These are phyloP conservation scores for Butyriboletus appendiculatus DNA, from an alignment of 1,284 basidiomycete genomes.

Conservation along the genomic window DNA sequence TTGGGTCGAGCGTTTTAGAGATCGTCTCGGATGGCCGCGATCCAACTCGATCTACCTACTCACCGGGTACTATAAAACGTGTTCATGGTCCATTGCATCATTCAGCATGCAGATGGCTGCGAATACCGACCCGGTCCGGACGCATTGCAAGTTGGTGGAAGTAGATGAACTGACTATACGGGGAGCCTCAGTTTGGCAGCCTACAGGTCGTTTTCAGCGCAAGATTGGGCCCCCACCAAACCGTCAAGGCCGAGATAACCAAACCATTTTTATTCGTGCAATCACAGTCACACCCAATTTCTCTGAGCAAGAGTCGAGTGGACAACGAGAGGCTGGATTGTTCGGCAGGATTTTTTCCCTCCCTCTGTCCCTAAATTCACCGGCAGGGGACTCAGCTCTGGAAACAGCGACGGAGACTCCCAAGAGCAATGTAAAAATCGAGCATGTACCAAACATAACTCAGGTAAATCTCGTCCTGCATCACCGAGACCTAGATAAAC, in stretches of 20 bases:
- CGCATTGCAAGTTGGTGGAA: neutral
- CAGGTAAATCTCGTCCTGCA: neutral
- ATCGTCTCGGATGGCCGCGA: neutral
- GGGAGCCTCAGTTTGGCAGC: neutral
- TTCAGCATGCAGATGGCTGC: neutral
- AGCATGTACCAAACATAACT: neutral
- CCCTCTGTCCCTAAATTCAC: neutral
- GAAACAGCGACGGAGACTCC: neutral
- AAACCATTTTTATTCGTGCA: neutral
- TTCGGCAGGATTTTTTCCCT: neutral
- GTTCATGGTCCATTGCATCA: neutral
- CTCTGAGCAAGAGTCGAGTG: neutral
- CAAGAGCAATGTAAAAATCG: neutral
- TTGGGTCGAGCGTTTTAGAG: no score
- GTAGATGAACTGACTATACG: neutral
- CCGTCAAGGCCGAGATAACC: neutral
- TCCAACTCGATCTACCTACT: conserved; percentile 1
- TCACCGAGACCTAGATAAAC: neutral
- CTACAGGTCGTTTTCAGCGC: neutral
- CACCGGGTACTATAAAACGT: conserved; percentile 1
- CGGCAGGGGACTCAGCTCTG: neutral
- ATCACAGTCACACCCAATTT: neutral
- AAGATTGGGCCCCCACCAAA: neutral
- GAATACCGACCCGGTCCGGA: neutral
- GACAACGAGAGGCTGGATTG: neutral